phyloP scores from a whole-genome alignment of 495 filamentous ascomycete species.

The Glonium stellatum region DNA sequence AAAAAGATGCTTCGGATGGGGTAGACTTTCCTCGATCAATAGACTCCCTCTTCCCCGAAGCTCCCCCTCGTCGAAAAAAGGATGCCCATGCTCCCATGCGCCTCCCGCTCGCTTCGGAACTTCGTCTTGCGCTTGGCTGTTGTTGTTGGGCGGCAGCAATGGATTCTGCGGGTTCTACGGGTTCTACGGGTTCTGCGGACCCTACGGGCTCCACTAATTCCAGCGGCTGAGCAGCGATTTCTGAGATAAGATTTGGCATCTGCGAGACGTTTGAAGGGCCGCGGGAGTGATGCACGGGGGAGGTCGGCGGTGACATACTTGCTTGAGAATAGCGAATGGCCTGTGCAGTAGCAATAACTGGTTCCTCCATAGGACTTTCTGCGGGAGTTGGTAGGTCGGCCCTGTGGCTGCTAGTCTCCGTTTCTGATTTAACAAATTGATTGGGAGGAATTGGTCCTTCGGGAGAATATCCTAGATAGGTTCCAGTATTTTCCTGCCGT shows the following conservation, averaged over 20 bases:
- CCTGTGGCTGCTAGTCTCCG: neutral
- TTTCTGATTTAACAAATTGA: slow-evolving; percentile 26
- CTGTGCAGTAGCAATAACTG: slow-evolving; percentile 41
- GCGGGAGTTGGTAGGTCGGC: slow-evolving; percentile 30
- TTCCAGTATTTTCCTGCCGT: slow-evolving; percentile 10
- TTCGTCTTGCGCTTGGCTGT: slow-evolving; percentile 30
- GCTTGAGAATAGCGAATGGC: slow-evolving; percentile 46
- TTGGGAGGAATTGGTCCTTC: slow-evolving; percentile 5
- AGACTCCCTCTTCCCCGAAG: slow-evolving; percentile 49
- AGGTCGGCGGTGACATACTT: slow-evolving; percentile 51
- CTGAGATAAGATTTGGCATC: slow-evolving; percentile 41
- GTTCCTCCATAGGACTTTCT: slow-evolving; percentile 40
- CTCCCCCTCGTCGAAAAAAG: slow-evolving; percentile 64
- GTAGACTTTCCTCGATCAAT: slow-evolving; percentile 49
- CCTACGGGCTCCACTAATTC: slow-evolving; percentile 18
- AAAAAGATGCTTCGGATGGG: slow-evolving; percentile 50
- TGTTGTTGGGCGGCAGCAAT: neutral
- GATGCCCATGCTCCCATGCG: slow-evolving; percentile 54
- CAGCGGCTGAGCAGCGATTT: slow-evolving; percentile 9
- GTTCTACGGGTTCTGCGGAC: slow-evolving; percentile 11
- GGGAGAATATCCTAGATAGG: slow-evolving; percentile 11
- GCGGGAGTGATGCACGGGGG: slow-evolving; percentile 47
- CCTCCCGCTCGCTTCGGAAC: slow-evolving; percentile 41
- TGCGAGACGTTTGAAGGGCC: slow-evolving; percentile 50
- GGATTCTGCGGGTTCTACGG: neutral